Evolutionary conservation across 176 grass and related monocot genomes (phyloP).

Genomic region (Aegilops bicornis): DNA sequence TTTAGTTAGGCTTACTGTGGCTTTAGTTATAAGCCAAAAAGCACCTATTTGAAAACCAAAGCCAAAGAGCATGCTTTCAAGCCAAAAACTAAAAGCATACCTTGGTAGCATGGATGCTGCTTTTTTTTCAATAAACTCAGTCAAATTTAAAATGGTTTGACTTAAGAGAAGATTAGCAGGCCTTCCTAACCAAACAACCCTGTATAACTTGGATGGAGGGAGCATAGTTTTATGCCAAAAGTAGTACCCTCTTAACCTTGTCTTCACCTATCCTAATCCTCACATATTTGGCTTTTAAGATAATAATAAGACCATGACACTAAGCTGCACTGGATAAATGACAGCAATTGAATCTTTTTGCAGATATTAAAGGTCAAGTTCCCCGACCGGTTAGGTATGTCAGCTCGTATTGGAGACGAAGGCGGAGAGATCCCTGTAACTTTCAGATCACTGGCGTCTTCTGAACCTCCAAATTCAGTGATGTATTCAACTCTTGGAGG

Average conservation of each 20-base stretch:
- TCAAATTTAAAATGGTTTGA: not conserved
- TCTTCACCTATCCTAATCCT: conserved; percentile 46
- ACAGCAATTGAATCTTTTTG: conserved; percentile 74
- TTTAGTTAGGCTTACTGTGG: not conserved
- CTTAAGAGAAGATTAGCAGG: not conserved
- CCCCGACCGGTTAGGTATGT: conserved; percentile 77
- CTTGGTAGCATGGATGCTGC: not conserved
- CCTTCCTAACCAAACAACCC: not conserved
- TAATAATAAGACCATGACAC: conserved; percentile 36
- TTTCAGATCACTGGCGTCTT: conserved; percentile 52
- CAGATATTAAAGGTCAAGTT: conserved; percentile 87
- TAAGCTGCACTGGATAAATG: conserved; percentile 54
- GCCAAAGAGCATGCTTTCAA: not conserved
- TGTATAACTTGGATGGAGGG: not conserved
- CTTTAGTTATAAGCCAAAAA: not conserved
- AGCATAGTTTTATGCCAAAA: conserved; percentile 33
- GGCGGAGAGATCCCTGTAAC: conserved; percentile 83
- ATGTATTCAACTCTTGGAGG: conserved; percentile 90
- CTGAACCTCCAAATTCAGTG: conserved; percentile 94
- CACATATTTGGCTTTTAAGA: conserved; percentile 37
- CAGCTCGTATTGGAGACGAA: conserved; percentile 90
- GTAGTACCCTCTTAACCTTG: conserved; percentile 18
- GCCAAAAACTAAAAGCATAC: not conserved
- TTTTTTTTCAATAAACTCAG: not conserved
- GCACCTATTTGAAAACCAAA: not conserved